Evolutionary conservation across 2,329 filamentous ascomycete genomes (phyloP), one percentile per base, ranked within the genome.

Genomic region (Akanthomyces muscarius): DNA sequence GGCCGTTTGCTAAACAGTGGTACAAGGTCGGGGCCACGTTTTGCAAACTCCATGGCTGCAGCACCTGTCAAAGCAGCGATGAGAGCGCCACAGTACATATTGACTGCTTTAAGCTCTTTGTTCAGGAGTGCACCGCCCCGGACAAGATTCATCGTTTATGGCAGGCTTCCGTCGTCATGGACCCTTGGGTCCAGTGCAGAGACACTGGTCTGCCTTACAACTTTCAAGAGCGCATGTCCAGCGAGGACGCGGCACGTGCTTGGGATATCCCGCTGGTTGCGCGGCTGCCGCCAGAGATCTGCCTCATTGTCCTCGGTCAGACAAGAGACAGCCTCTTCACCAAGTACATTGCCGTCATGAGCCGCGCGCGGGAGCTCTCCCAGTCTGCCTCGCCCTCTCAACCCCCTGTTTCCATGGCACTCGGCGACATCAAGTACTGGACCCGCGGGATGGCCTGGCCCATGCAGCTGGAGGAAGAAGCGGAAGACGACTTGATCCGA

Each of bases 71-170:
- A 13, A 41, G 5, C 28, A 38, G 42, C 28, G 41, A 55, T 4
- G 59, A 62, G 51, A 62, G 50, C 23, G 59, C 59, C 30, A 62
- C 59, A 1, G 10, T 62, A 7, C 59, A 62, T 21, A 21, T 33
- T 8, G 59, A 62, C n/a, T 62, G 59, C 33, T 62, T 62, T 30
- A 47, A 62, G 51, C 59, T 62, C 41, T 62, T 55, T n/a, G 30
- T 55, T 10, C 11, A 41, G 21, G 59, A 62, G 44, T 62, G 59
- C 42, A 41, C 41, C 14, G 41, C 41, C 59, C 38, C 50, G 14
- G 59, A 55, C 44, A 62, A 62, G 44, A 28, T 54, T 18, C 51
- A 62, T 28, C 59, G 59, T 23, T 42, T 62, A 2, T 62, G 59
- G 59, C 41, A 44, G n/a, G 59, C 59, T 33, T 54, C 50, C 4